Conservation (phyloP, 306 rosid species). For the Crotalaria pallida region DNA sequence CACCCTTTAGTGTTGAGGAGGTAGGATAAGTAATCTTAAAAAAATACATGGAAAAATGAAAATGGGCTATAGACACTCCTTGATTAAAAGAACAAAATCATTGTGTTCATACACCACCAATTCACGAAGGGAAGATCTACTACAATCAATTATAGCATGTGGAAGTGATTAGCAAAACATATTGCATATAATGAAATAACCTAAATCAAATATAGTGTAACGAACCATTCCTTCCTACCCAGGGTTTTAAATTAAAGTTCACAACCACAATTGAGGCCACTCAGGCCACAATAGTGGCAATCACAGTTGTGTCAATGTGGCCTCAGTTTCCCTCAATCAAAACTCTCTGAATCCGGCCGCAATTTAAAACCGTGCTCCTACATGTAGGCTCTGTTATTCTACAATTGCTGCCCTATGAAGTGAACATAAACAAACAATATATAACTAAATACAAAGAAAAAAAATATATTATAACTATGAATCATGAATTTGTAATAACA, state of each 20-base stretch:
- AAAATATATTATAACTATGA: not conserved
- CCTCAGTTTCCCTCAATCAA: no score
- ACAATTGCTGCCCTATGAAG: not conserved
- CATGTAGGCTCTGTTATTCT: not conserved
- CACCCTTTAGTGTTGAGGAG: not conserved
- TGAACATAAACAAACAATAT: not conserved
- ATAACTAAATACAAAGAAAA: not conserved
- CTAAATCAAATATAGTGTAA: no score
- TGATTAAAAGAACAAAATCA: no score
- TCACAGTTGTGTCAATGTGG: no score
- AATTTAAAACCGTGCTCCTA: not conserved
- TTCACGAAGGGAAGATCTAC: not conserved
- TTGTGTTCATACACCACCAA: not conserved
- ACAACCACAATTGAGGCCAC: no score
- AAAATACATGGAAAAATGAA: not conserved
- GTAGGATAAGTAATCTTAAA: not conserved
- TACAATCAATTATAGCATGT: not conserved
- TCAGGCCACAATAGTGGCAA: no score
- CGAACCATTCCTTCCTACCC: no score
- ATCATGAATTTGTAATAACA: not conserved
- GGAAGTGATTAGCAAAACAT: not conserved
- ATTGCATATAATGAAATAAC: not conserved
- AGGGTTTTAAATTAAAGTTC: no score
- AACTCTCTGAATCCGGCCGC: not conserved
- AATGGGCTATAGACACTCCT: not conserved